Percentiles rank a stretch among this genome's conserved stretches.
Conservation (phyloP, 2,329 filamentous ascomycete genomes). For the Lecanicillium sp. region DNA sequence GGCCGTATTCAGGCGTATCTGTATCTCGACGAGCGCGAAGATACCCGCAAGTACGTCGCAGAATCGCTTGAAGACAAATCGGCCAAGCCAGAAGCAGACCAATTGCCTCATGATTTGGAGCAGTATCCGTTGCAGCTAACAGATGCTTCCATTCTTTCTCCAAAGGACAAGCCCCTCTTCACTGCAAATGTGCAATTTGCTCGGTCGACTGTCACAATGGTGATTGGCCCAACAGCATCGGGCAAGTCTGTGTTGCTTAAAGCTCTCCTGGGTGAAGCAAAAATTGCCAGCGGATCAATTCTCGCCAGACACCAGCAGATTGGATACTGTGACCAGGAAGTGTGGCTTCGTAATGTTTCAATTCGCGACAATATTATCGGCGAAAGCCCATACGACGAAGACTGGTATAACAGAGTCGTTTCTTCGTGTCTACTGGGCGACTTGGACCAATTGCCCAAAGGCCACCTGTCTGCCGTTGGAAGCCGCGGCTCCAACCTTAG, state of each 20-base stretch:
- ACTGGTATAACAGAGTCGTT: not conserved
- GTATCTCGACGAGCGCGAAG: not conserved
- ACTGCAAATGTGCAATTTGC: no score
- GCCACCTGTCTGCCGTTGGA: not conserved
- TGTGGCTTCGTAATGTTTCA: constrained; percentile 1
- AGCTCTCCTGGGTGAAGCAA: not conserved
- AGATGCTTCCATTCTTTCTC: no score
- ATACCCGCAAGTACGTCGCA: not conserved
- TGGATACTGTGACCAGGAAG: constrained; percentile 2
- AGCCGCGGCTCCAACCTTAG: constrained; percentile 6
- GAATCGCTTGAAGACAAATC: no score
- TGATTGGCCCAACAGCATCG: not conserved
- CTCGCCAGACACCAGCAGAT: not conserved
- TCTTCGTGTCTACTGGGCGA: not conserved
- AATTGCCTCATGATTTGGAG: no score
- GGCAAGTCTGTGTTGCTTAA: constrained; percentile 2
- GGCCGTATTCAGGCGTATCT: constrained; percentile 1
- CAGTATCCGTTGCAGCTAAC: no score
- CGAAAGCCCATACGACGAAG: not conserved
- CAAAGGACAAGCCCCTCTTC: no score
- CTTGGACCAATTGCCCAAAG: not conserved
- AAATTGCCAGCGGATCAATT: not conserved
- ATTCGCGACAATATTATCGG: not conserved
- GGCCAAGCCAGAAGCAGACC: no score
- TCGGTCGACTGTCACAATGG: no score